A percentile compares a stretch with the other conserved stretches of the same genome.
Evolutionary conservation across 306 rosid species (phyloP).

Genomic region (Malus asiatica): DNA sequence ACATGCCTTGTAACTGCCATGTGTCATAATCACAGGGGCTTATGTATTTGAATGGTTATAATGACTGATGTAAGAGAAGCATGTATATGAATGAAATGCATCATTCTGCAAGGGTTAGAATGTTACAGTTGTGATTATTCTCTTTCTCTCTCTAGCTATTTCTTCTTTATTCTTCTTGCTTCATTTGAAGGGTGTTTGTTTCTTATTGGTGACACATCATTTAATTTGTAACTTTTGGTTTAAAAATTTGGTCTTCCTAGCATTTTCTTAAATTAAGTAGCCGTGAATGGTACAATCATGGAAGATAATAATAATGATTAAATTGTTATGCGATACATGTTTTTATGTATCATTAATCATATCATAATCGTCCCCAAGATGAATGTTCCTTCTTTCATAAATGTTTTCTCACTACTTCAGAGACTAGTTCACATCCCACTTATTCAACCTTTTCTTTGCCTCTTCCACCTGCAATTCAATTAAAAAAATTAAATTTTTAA

Average conservation of each 20-base stretch:
- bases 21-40: not conserved
- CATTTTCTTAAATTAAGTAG: not conserved
- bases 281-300: not conserved
- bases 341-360: not conserved
- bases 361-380: not conserved
- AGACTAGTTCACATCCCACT: slow-evolving; percentile 32
- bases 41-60: not conserved
- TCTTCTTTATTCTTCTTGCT: too few species aligned
- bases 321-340: not conserved
- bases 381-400: not conserved
- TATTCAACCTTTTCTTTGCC: slow-evolving; percentile 46
- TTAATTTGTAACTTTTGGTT: too few species aligned
- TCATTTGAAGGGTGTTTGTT: too few species aligned
- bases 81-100: not conserved
- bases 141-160: not conserved
- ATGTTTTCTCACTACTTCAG: slow-evolving; percentile 4
- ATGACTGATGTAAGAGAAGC: not conserved
- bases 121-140: not conserved
- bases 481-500: too few species aligned
- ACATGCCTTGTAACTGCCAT: not conserved
- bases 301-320: not conserved
- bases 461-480: slow-evolving; percentile 50
- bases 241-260: too few species aligned
- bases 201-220: too few species aligned
- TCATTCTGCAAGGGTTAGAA: fast-evolving